A percentile compares a stretch with the other conserved stretches of the same genome.
phyloP scores from a whole-genome alignment of 2,329 filamentous ascomycete species.

The Talaromyces funiculosus region DNA sequence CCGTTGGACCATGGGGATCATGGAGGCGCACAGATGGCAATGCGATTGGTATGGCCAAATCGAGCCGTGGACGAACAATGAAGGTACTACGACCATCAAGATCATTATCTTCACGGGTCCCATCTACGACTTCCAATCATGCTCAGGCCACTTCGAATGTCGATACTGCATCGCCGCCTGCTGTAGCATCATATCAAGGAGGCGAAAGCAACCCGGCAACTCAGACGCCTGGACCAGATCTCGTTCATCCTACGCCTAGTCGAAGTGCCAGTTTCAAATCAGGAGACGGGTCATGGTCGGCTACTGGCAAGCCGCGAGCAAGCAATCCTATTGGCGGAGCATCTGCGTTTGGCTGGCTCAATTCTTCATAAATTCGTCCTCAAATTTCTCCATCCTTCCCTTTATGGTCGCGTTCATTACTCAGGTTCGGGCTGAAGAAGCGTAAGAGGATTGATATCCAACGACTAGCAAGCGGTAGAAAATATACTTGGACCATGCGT shows the following conservation, averaged over 20 bases:
- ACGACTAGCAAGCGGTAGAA: background rate
- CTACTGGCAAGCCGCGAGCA: slow-evolving; percentile 47
- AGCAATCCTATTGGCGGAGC: slow-evolving; percentile 86
- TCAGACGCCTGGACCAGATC: slow-evolving; percentile 8
- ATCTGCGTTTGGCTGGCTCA: slow-evolving; percentile 92
- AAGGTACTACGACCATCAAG: slow-evolving; percentile 82
- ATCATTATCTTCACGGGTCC: slow-evolving; percentile 35
- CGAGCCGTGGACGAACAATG: slow-evolving; percentile 63
- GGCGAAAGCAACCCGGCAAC: background rate
- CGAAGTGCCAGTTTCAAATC: slow-evolving; percentile 17
- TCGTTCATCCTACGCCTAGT: slow-evolving; percentile 16
- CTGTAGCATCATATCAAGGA: slow-evolving; percentile 7
- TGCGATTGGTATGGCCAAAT: slow-evolving; percentile 52
- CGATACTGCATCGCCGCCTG: slow-evolving; percentile 12
- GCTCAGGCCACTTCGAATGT: slow-evolving; percentile 7
- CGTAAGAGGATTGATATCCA: background rate
- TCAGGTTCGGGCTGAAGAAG: background rate
- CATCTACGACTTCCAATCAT: slow-evolving; percentile 1
- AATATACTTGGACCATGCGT: background rate
- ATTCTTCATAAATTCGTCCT: slow-evolving; percentile 30
- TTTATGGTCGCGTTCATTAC: background rate
- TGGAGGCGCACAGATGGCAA: slow-evolving; percentile 53
- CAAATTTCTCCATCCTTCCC: background rate
- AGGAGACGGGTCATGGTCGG: slow-evolving; percentile 25
- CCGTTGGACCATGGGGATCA: slow-evolving; percentile 61